phyloP scores from a whole-genome alignment of 352 stramenopile species.

The Phytophthora citrophthora region DNA sequence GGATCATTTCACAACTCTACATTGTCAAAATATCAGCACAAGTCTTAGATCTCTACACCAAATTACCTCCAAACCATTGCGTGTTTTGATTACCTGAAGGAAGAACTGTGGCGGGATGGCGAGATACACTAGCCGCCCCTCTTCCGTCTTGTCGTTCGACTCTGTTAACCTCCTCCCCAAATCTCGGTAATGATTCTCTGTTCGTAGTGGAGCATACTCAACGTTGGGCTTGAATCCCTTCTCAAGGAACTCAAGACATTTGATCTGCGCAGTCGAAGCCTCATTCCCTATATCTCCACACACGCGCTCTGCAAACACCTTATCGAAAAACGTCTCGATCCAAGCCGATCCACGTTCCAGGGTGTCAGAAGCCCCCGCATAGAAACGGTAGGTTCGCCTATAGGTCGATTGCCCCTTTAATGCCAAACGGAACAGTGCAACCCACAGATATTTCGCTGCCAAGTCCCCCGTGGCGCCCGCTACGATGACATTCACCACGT shows the following conservation, averaged over 20 bases:
- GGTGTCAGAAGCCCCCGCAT: conserved; percentile 52
- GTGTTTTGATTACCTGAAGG: conserved; percentile 37
- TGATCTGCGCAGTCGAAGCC: background rate
- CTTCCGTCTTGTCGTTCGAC: conserved; percentile 24
- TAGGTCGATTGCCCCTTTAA: conserved; percentile 27
- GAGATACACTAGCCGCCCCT: conserved; percentile 73
- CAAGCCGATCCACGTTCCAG: conserved; percentile 35
- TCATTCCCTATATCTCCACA: conserved; percentile 26
- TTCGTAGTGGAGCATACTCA: conserved; percentile 51
- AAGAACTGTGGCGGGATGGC: conserved; percentile 81
- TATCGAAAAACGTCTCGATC: conserved; percentile 46
- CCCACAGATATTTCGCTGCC: conserved; percentile 87
- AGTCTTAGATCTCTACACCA: conserved; percentile 2
- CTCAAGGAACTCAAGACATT: conserved; percentile 46
- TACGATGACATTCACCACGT: conserved; percentile 57
- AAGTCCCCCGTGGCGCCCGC: conserved; percentile 80
- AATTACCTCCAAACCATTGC: background rate
- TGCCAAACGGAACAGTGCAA: conserved; percentile 67
- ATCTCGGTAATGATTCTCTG: conserved; percentile 38
- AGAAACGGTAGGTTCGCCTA: conserved; percentile 33
- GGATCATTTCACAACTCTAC: conserved; percentile 40
- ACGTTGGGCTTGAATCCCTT: conserved; percentile 46
- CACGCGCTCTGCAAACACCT: conserved; percentile 39
- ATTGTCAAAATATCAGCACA: background rate
- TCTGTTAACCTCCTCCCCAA: conserved; percentile 22